These are phyloP conservation scores for Hyaloscypha finlandica DNA, from an alignment of 495 filamentous ascomycete species.

Conservation along the genomic window DNA sequence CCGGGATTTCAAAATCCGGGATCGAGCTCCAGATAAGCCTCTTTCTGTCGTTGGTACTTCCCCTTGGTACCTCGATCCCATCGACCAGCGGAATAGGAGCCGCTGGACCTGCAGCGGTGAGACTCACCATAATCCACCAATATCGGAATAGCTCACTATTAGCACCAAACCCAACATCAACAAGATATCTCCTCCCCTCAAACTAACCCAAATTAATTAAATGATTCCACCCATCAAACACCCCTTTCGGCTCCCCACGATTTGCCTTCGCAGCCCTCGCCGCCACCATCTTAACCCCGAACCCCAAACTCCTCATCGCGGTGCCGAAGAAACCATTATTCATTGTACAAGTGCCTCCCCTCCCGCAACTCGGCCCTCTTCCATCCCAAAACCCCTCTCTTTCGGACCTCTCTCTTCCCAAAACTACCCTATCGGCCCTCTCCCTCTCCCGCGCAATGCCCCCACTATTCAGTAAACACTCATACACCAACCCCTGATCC, in stretches of 20 bases:
- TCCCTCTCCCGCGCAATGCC: slow-evolving; percentile 9
- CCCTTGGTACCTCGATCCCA: slow-evolving; percentile 16
- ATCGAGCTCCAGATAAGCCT: slow-evolving; percentile 21
- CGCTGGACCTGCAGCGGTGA: slow-evolving; percentile 11
- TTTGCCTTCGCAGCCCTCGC: background rate
- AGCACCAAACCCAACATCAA: slow-evolving; percentile 1
- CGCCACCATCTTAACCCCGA: background rate
- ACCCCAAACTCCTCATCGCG: background rate
- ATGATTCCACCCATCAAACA: background rate
- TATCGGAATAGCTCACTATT: background rate
- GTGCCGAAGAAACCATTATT: background rate
- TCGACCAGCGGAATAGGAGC: slow-evolving; percentile 33
- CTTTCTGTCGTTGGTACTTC: slow-evolving; percentile 6
- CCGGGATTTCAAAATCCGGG: background rate
- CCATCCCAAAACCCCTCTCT: slow-evolving; percentile 3
- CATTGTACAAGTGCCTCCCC: slow-evolving; percentile 21
- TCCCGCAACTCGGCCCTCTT: slow-evolving; percentile 16
- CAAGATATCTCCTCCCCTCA: background rate
- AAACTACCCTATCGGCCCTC: background rate
- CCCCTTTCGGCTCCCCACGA: background rate
- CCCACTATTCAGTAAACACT: slow-evolving; percentile 60
- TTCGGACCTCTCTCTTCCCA: slow-evolving; percentile 29
- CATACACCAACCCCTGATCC: slow-evolving; percentile 55
- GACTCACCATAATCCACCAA: background rate
- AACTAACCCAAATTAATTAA: background rate